Percentiles rank a stretch among this genome's conserved stretches.
phyloP scores from a whole-genome alignment of 768 basidiomycete genomes.

The Lactarius hengduanensis region DNA sequence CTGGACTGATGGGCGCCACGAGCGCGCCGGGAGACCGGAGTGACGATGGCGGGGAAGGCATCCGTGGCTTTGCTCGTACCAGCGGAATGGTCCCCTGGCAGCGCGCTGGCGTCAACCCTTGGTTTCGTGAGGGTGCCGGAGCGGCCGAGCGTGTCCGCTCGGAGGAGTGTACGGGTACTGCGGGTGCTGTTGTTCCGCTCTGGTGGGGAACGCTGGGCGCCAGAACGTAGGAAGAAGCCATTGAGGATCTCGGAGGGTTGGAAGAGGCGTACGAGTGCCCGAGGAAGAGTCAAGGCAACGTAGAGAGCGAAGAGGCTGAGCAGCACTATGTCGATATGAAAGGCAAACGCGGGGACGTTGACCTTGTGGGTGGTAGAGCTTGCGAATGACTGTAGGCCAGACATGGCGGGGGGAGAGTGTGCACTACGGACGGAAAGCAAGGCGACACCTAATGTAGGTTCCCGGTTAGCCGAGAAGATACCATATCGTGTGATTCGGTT shows the following conservation, averaged over 20 bases:
- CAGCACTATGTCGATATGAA: slow-evolving; percentile 24
- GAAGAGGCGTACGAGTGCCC: slow-evolving; percentile 22
- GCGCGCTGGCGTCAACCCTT: neutral
- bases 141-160: slow-evolving; percentile 17
- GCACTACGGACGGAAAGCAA: neutral
- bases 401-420: slow-evolving; percentile 4
- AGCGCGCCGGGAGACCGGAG: slow-evolving; percentile 6
- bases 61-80: slow-evolving; percentile 5
- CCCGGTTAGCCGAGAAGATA: neutral
- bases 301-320: slow-evolving; percentile 23
- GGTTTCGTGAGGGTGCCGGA: slow-evolving; percentile 21
- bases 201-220: neutral
- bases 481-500: neutral
- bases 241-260: slow-evolving; percentile 26
- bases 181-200: slow-evolving; percentile 25
- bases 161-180: slow-evolving; percentile 24
- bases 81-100: slow-evolving; percentile 2
- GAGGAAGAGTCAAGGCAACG: slow-evolving; percentile 25
- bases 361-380: neutral
- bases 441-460: neutral
- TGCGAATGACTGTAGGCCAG: neutral
- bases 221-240: slow-evolving; percentile 24
- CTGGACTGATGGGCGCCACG: neutral
- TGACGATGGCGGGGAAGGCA: slow-evolving; percentile 1
- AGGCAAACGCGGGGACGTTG: slow-evolving; percentile 11